Evolutionary conservation across 768 basidiomycete genomes (phyloP), one percentile per base, ranked within the genome.

Genomic region (Daedalea quercina): DNA sequence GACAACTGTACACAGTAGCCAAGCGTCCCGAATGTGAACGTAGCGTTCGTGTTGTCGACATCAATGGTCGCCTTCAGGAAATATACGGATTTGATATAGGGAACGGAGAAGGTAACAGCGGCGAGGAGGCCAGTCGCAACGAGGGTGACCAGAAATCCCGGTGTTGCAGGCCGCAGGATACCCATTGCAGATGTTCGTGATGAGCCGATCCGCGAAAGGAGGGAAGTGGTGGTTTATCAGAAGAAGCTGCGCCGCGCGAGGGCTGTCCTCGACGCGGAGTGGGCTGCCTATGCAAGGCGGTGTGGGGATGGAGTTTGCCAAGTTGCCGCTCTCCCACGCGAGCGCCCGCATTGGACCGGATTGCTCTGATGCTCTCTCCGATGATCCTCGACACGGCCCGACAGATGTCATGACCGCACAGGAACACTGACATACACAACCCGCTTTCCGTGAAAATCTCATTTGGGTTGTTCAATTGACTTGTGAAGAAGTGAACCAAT

Each of bases 101-200:
- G 96, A 9, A 93, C 90, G 51, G 85, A 89, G 71, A 98, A 95
- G 40, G 88, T 85, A 22, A 94, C 94, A 43, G 95, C 69, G 15
- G 86, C 87, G 52, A 98, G 80, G 42, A 95, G 75, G 54, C 78
- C 68, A 7, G 92, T 84, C 0, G 93, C 90, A n/a, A 75, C 65
- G 49, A 91, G 77, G 19, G 90, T 93, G 57, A 91, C 75, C 47
- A 95, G 40, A 63, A 94, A 92, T 40, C 93, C 94, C 31, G 94
- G 92, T 1, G 91, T 95, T 8, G 93, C 94, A 53, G 89, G 90
- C 42, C 87, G 84, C 56, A 93, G 76, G 60, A 73, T 61, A 55
- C 79, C 73, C 87, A 87, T 87, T 52, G 26, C 35, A 11, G 28
- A 20, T 31, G 3, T 41, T 44, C 43, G 48, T 45, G 42, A 47